These are phyloP conservation scores for Corynespora cassiicola DNA, from an alignment of 2,329 filamentous ascomycete species.

Conservation along the genomic window DNA sequence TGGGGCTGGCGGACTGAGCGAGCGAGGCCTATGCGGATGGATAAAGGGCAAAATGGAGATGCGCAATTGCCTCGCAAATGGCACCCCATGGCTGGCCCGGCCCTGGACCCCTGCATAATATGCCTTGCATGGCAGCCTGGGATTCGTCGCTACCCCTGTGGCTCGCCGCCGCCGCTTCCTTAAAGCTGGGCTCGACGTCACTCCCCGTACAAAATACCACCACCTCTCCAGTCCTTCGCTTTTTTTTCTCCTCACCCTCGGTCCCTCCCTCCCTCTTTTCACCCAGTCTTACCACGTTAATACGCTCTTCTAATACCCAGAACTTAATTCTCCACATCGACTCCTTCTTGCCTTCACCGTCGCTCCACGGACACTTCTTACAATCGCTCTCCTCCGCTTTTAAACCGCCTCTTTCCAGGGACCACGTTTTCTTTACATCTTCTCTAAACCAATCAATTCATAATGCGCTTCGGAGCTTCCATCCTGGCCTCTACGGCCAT, in stretches of 20 bases:
- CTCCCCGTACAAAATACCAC: conserved; percentile 7
- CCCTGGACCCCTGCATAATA: conserved; percentile 13
- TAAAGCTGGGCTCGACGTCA: conserved; percentile 18
- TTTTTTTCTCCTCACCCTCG: conserved; percentile 5
- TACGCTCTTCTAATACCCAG: conserved; percentile 13
- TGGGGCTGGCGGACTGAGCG: too few relatives aligned
- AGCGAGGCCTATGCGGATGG: too few relatives aligned
- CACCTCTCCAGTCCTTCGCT: conserved; percentile 10
- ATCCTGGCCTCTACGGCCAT: conserved; percentile 46
- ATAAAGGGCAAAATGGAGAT: too few relatives aligned
- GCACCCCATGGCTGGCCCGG: neutral
- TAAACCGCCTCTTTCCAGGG: too few relatives aligned
- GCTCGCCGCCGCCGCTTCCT: conserved; percentile 9
- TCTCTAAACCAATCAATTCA: conserved; percentile 9
- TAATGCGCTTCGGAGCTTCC: conserved; percentile 43
- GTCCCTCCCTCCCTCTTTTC: conserved; percentile 6
- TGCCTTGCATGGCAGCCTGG: conserved; percentile 3
- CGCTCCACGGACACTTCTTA: too few relatives aligned
- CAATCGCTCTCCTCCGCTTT: conserved; percentile 4
- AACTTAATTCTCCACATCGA: too few relatives aligned
- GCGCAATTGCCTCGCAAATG: conserved; percentile 1
- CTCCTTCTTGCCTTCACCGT: too few relatives aligned
- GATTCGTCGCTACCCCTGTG: conserved; percentile 15
- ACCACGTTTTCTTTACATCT: conserved; percentile 8
- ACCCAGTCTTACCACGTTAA: neutral